These are phyloP conservation scores for Cylindrotheca closterium DNA, from an alignment of 108 stramenopile genomes.

Conservation along the genomic window DNA sequence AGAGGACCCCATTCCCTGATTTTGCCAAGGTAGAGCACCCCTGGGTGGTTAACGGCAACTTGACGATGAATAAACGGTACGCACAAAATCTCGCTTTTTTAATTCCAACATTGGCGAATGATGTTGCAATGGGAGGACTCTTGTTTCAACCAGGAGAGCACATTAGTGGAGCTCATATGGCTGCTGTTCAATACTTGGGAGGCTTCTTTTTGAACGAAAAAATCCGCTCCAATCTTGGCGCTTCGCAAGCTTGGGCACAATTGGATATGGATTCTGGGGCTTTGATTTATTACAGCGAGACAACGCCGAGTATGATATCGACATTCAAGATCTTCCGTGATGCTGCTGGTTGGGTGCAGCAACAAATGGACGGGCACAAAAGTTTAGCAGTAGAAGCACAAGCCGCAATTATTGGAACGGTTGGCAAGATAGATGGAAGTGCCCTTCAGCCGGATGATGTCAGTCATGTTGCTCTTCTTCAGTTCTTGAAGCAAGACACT, in stretches of 20 bases:
- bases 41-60: constrained; percentile 57
- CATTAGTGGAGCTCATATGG: constrained; percentile 60
- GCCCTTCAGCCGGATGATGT: constrained; percentile 62
- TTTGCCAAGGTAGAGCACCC: constrained; percentile 60
- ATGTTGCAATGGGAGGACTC: constrained; percentile 80
- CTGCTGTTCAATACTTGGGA: constrained; percentile 69
- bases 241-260: constrained; percentile 77
- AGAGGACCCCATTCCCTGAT: constrained; percentile 45
- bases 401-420: constrained; percentile 73
- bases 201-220: constrained; percentile 84
- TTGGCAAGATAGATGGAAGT: constrained; percentile 81
- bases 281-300: constrained; percentile 65
- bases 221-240: constrained; percentile 83
- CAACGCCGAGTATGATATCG: constrained; percentile 54
- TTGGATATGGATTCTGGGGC: constrained; percentile 67
- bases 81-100: constrained; percentile 68
- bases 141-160: constrained; percentile 67
- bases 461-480: constrained; percentile 62
- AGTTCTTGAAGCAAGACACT: constrained; percentile 65
- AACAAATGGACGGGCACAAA: constrained; percentile 15
- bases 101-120: constrained; percentile 81
- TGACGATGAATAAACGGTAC: constrained; percentile 41
- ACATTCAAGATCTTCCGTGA: constrained; percentile 81
- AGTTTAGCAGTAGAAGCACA: constrained; percentile 43
- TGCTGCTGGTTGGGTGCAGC: constrained; percentile 52